Evolutionary conservation across 495 filamentous ascomycete species (phyloP).

Genomic region (Penicillium manginii): DNA sequence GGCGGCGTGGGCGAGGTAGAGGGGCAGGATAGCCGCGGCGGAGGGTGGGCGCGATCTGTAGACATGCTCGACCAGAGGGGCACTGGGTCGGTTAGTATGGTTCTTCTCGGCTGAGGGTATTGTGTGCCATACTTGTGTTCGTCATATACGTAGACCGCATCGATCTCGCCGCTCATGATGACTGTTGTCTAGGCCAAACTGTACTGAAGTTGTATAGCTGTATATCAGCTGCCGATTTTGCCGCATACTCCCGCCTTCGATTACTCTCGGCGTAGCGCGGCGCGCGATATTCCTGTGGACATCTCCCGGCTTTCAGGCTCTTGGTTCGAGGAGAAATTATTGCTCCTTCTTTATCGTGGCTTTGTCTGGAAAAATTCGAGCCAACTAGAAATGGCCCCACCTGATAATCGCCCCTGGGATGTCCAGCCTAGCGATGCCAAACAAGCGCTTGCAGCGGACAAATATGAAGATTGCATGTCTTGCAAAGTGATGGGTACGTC

Average conservation of each 20-base stretch:
- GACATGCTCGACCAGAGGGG: constrained; percentile 67
- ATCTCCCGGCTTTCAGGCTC: neutral
- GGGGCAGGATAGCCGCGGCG: constrained; percentile 72
- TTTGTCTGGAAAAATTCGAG: neutral
- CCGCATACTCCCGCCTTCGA: constrained; percentile 39
- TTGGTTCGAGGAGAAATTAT: neutral
- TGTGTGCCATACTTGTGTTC: constrained; percentile 69
- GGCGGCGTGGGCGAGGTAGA: constrained; percentile 82
- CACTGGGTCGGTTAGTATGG: constrained; percentile 41
- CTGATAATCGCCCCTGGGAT: constrained; percentile 30
- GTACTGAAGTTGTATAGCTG: constrained; percentile 26
- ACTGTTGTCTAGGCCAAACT: constrained; percentile 24
- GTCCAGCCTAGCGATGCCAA: constrained; percentile 41
- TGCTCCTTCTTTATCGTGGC: neutral
- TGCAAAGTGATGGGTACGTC: constrained; percentile 69
- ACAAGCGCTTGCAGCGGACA: constrained; percentile 62
- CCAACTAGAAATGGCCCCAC: constrained; percentile 21
- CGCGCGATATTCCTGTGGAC: neutral
- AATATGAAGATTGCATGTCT: constrained; percentile 68
- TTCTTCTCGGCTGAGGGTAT: neutral
- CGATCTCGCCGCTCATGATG: constrained; percentile 80
- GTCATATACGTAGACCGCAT: constrained; percentile 96
- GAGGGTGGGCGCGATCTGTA: constrained; percentile 78
- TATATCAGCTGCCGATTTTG: constrained; percentile 37
- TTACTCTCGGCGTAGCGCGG: constrained; percentile 18